Evolutionary conservation across 257 asterid genomes (phyloP).

Genomic region (Eustoma russellianum): DNA sequence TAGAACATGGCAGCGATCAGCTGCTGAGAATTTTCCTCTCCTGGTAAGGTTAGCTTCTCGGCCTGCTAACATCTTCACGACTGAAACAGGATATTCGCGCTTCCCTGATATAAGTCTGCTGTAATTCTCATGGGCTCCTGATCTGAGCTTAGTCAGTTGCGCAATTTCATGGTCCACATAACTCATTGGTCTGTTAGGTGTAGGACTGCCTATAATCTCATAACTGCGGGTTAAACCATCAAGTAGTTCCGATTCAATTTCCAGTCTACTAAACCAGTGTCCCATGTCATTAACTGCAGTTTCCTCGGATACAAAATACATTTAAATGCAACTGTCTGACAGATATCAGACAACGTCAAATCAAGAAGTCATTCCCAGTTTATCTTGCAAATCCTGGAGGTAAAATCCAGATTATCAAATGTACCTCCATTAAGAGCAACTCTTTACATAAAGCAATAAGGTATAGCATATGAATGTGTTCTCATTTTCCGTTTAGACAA

Average conservation of each 20-base stretch:
- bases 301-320: constrained; percentile 26
- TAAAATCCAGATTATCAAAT: neutral
- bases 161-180: constrained; percentile 49
- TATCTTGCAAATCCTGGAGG: constrained; percentile 7
- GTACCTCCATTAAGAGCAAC: neutral
- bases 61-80: constrained; percentile 61
- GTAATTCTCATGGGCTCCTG: constrained; percentile 50
- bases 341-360: neutral
- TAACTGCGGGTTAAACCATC: constrained; percentile 38
- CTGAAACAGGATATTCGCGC: constrained; percentile 41
- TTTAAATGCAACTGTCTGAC: constrained; percentile 10
- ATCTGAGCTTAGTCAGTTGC: constrained; percentile 62
- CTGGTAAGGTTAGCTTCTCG: constrained; percentile 66
- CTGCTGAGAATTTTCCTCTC: constrained; percentile 58
- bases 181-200: constrained; percentile 10
- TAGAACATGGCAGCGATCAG: constrained; percentile 65
- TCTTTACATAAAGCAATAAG: neutral
- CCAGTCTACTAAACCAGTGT: constrained; percentile 60
- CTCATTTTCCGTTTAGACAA: too few relatives aligned
- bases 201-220: constrained; percentile 18
- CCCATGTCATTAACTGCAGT: constrained; percentile 40
- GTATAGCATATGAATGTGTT: neutral
- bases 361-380: constrained; percentile 5
- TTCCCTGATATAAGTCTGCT: constrained; percentile 35
- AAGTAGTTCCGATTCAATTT: constrained; percentile 32